Evolutionary conservation across 2,329 filamentous ascomycete genomes (phyloP), one percentile per base, ranked within the genome.

Genomic region (Cercospora sesami): DNA sequence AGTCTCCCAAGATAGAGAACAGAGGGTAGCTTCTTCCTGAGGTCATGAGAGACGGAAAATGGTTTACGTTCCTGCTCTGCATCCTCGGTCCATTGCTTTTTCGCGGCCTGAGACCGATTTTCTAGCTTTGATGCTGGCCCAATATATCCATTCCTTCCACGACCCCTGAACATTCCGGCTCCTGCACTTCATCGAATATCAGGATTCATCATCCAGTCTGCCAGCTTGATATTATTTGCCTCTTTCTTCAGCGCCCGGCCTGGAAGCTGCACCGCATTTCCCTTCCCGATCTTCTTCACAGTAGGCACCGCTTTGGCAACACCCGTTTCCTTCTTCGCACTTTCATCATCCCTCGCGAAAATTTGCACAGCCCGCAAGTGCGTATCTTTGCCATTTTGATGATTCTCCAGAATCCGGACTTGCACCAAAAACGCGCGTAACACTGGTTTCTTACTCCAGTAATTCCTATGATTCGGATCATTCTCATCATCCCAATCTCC

Each of bases 371-470:
- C 94, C 16, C 95, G 87, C 26, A 99, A 86, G 83, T 99, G 95
- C n/a, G 95, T 99, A 78, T 99, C 95, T 79, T 99, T 99, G 71
- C 95, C 95, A 79, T 99, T 99, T 81, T 99, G 95, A 79, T 99
- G 95, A 77, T 99, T 99, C 81, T 98, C 95, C 62, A 94, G 86
- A 60, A 99, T 90, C 73, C 91, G 89, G 76, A 98, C 89, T 79
- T 98, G 94, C 30, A 99, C 85, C 31, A 98, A 88, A 81, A 94
- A 97, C 16, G 92, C 93, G 68, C 94, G 89, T 18, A 98, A 86
- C 1, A 94, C 91, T 74, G 83, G 83, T 86, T 90, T 75, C 88
- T 89, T 59, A 84, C 84, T 58, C 86, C 88, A 78, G 65, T 31
- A 59, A 12, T 59, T 59, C 12, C 55, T 36, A 16, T 76, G 67